These are phyloP conservation scores for Thermothelomyces thermophilus DNA, from an alignment of 2,329 filamentous ascomycete genomes.

Conservation along the genomic window DNA sequence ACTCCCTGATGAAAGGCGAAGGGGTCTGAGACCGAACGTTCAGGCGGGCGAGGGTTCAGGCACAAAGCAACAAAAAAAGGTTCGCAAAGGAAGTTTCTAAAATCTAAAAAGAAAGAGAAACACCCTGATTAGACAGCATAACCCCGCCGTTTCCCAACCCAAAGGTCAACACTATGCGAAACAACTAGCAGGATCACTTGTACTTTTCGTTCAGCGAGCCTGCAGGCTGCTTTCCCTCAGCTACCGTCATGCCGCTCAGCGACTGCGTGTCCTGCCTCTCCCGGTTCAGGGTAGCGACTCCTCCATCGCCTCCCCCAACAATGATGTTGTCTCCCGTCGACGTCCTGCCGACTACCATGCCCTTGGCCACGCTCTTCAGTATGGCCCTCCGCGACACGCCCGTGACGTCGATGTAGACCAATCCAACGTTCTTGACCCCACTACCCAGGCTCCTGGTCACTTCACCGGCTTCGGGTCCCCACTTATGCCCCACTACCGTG, in stretches of 20 bases:
- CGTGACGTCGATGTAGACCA: slow-evolving; percentile 95
- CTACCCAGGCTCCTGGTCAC: slow-evolving; percentile 70
- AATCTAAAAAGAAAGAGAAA: too few species aligned
- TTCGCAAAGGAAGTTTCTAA: too few species aligned
- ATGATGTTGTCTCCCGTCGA: slow-evolving; percentile 68
- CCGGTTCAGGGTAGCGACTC: slow-evolving; percentile 17
- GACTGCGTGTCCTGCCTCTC: slow-evolving; percentile 17
- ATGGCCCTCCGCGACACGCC: slow-evolving; percentile 85
- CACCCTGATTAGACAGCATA: too few species aligned
- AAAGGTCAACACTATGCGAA: too few species aligned
- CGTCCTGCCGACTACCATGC: slow-evolving; percentile 84
- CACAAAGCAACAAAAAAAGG: too few species aligned
- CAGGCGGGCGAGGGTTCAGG: too few species aligned
- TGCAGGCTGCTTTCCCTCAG: slow-evolving; percentile 22
- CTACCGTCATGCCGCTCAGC: slow-evolving; percentile 14
- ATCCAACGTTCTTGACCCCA: slow-evolving; percentile 89
- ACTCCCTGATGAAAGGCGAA: too few species aligned
- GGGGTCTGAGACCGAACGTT: too few species aligned
- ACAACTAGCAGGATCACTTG: too few species aligned
- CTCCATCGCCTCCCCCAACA: slow-evolving; percentile 54
- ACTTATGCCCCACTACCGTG: slow-evolving; percentile 81
- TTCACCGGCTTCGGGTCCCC: slow-evolving; percentile 76
- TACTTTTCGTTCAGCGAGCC: slow-evolving; percentile 14
- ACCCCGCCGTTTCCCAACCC: too few species aligned
- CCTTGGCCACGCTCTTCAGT: slow-evolving; percentile 91